These are phyloP conservation scores for Phytopythium kandeliae DNA, from an alignment of 352 stramenopile genomes.

Conservation along the genomic window DNA sequence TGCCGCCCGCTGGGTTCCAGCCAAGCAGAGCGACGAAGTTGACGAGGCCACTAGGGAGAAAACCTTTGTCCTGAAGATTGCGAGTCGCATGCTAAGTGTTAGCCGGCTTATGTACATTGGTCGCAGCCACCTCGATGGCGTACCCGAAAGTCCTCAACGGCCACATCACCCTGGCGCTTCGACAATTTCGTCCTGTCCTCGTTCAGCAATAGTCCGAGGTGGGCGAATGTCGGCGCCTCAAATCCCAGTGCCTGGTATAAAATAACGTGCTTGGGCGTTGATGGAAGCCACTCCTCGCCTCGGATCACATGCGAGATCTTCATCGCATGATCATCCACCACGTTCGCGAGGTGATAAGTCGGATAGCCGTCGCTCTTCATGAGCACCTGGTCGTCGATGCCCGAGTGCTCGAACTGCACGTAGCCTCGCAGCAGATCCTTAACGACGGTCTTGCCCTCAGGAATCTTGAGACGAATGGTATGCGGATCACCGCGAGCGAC, in stretches of 20 bases:
- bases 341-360: constrained; percentile 91
- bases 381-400: constrained; percentile 90
- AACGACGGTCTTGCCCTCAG: constrained; percentile 88
- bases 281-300: constrained; percentile 93
- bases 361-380: constrained; percentile 93
- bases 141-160: constrained; percentile 95
- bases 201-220: constrained; percentile 94
- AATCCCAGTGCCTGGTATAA: constrained; percentile 89
- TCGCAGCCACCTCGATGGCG: constrained; percentile 7
- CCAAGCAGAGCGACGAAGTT: constrained; percentile 98
- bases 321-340: constrained; percentile 97
- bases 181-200: constrained; percentile 98
- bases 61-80: constrained; percentile 86
- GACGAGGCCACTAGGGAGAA: constrained; percentile 93
- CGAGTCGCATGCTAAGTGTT: neutral
- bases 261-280: constrained; percentile 88
- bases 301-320: constrained; percentile 97
- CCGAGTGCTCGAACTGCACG: constrained; percentile 85
- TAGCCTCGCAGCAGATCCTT: constrained; percentile 95
- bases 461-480: constrained; percentile 95
- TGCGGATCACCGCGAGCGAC: constrained; percentile 86
- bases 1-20: constrained; percentile 94
- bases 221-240: constrained; percentile 68
- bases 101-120: neutral
- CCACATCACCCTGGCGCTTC: constrained; percentile 97